Conservation (phyloP, 1,284 basidiomycete species). For the Ganoderma lingzhi region DNA sequence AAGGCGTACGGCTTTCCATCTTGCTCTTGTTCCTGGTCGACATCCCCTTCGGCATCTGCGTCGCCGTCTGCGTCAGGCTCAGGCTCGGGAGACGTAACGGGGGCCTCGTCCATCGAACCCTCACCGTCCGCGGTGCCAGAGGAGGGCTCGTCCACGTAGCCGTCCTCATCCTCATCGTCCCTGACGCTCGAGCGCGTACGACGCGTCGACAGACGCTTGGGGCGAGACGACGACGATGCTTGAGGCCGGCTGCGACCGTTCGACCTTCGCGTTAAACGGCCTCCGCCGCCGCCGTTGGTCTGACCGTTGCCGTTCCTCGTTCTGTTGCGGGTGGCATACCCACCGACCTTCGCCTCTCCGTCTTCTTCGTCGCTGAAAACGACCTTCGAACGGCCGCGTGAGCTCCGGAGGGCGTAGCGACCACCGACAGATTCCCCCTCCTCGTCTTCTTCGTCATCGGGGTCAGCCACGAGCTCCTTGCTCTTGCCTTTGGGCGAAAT, state of each 20-base stretch:
- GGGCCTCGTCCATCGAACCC: slow-evolving; percentile 63
- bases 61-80: slow-evolving; percentile 59
- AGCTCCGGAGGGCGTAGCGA: slow-evolving; percentile 34
- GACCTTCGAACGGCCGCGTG: slow-evolving; percentile 37
- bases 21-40: slow-evolving; percentile 40
- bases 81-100: slow-evolving; percentile 56
- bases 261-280: slow-evolving; percentile 40
- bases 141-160: slow-evolving; percentile 54
- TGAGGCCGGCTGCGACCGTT: slow-evolving; percentile 34
- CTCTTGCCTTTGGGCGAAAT: slow-evolving; percentile 32
- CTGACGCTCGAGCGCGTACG: slow-evolving; percentile 35
- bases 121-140: slow-evolving; percentile 65
- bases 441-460: slow-evolving; percentile 37
- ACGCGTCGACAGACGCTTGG: slow-evolving; percentile 32
- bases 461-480: slow-evolving; percentile 48
- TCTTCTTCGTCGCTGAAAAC: slow-evolving; percentile 62
- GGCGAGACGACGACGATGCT: slow-evolving; percentile 19
- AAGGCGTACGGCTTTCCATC: slow-evolving; percentile 66
- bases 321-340: slow-evolving; percentile 48
- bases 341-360: slow-evolving; percentile 39
- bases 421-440: slow-evolving; percentile 11
- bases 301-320: slow-evolving; percentile 44
- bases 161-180: slow-evolving; percentile 55
- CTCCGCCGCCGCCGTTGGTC: slow-evolving; percentile 23
- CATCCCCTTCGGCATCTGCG: slow-evolving; percentile 53